A percentile compares a stretch with the other conserved stretches of the same genome.
Conservation (phyloP, 176 grass and related monocot species). For the Bolboschoenus planiculmis region DNA sequence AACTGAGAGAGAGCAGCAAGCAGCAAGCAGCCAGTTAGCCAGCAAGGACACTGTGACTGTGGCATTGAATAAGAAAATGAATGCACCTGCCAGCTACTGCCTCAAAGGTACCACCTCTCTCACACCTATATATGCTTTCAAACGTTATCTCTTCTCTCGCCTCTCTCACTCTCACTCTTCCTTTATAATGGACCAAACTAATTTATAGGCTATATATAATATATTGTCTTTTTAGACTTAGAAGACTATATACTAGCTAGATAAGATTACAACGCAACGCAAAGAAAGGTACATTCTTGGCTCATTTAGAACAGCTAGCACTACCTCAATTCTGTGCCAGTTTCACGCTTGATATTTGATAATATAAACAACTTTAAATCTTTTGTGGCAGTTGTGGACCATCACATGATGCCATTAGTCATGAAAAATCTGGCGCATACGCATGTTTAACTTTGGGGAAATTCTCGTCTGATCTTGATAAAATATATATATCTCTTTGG, state of each 20-base stretch:
- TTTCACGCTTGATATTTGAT: constrained; percentile 2
- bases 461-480: not conserved
- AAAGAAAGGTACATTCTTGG: not conserved
- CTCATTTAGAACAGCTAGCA: not conserved
- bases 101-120: not conserved
- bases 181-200: not conserved
- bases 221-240: not conserved
- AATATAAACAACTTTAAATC: not conserved
- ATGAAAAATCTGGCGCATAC: not conserved
- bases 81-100: not conserved
- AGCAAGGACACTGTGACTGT: constrained; percentile 1
- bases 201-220: not conserved
- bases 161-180: not conserved
- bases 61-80: constrained; percentile 4
- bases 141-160: not conserved
- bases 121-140: not conserved
- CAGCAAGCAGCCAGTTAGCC: too few species aligned
- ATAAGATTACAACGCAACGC: not conserved
- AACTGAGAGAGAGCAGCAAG: not conserved
- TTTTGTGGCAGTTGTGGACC: not conserved
- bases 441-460: not conserved
- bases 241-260: too few species aligned
- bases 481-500: not conserved
- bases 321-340: not conserved
- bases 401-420: not conserved